Conservation (phyloP, 2,329 filamentous ascomycete genomes). For the Tolypocladium amazonense region DNA sequence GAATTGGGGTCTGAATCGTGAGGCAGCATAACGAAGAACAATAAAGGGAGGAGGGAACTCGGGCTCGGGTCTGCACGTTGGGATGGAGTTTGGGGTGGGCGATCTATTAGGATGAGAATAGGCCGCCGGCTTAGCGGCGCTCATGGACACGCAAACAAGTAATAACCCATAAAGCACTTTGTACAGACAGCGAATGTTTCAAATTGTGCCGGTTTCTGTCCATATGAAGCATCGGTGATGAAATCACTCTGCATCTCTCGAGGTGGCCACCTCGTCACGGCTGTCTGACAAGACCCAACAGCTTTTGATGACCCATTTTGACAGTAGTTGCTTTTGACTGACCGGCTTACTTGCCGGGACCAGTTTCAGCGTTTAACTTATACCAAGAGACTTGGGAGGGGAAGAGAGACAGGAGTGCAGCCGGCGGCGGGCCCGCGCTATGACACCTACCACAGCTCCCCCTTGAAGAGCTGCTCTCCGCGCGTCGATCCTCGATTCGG, state of each 20-base stretch:
- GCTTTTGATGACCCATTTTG: background rate
- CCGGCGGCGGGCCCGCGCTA: background rate
- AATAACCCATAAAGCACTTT: background rate
- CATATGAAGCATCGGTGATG: background rate
- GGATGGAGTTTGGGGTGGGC: background rate
- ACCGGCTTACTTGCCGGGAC: background rate
- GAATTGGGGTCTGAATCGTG: background rate
- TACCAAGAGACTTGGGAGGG: background rate
- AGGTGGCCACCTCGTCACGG: background rate
- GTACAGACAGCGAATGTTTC: background rate
- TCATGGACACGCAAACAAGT: background rate
- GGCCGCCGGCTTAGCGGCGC: background rate
- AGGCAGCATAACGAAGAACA: background rate
- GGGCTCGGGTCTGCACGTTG: background rate
- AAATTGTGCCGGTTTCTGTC: background rate
- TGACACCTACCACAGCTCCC: background rate
- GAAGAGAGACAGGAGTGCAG: background rate
- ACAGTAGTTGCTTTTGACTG: background rate
- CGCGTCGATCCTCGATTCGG: background rate
- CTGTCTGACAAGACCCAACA: background rate
- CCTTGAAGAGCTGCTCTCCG: background rate
- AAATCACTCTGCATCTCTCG: too few species aligned
- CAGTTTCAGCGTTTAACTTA: background rate
- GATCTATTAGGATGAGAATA: background rate
- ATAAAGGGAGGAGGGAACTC: background rate